Percentiles rank a stretch among this genome's conserved stretches.
Conservation (phyloP, 306 rosid species). For the Prunus padus region DNA sequence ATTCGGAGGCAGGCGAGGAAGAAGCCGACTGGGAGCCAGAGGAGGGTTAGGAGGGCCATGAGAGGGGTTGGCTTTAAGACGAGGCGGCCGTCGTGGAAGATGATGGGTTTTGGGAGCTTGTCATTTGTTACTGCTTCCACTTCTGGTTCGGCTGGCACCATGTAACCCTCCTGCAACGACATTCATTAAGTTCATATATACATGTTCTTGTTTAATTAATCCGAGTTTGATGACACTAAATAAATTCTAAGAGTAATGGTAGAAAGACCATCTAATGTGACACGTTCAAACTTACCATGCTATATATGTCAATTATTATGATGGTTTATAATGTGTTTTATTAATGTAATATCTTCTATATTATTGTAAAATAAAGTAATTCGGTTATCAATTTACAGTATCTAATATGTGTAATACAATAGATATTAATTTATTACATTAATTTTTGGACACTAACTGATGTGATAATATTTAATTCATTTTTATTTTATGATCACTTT, state of each 20-base stretch:
- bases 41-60: slow-evolving; percentile 47
- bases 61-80: slow-evolving; percentile 73
- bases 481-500: too few relatives aligned
- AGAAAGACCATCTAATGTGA: not conserved
- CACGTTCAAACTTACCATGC: too few relatives aligned
- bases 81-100: slow-evolving; percentile 83
- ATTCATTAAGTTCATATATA: not conserved
- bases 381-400: too few relatives aligned
- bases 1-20: slow-evolving; percentile 64
- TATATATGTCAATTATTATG: too few relatives aligned
- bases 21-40: slow-evolving; percentile 77
- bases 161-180: slow-evolving; percentile 57
- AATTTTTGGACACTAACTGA: too few relatives aligned
- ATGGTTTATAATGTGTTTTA: too few relatives aligned
- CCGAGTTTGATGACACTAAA: not conserved
- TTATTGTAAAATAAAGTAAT: too few relatives aligned
- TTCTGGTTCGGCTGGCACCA: slow-evolving; percentile 46
- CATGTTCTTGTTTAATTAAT: not conserved
- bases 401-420: too few relatives aligned
- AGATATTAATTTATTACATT: too few relatives aligned
- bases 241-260: not conserved
- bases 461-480: too few relatives aligned
- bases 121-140: slow-evolving; percentile 46
- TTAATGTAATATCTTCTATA: too few relatives aligned
- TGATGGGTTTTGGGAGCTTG: slow-evolving; percentile 74